These are phyloP conservation scores for Cyclotella distinguenda DNA, from an alignment of 108 stramenopile species.

Conservation along the genomic window DNA sequence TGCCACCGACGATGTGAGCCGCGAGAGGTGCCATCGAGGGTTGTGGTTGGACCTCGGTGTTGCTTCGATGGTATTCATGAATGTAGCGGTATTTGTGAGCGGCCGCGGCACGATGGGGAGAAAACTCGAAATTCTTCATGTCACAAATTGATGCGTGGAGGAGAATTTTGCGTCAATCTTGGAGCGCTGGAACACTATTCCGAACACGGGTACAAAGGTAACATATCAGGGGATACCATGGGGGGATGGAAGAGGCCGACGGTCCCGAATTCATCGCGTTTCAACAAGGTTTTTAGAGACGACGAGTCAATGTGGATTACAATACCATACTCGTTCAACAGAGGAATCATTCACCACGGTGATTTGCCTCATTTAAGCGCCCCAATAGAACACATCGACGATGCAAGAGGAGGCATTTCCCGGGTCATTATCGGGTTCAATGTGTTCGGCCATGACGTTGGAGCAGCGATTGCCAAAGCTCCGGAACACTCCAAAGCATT, in stretches of 20 bases:
- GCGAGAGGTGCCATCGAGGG: no score
- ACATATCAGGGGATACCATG: constrained; percentile 27
- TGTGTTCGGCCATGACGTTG: constrained; percentile 68
- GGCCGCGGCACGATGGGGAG: not conserved
- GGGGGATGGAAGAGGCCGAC: constrained; percentile 37
- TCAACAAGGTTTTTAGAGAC: constrained; percentile 11
- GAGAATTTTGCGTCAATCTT: constrained; percentile 66
- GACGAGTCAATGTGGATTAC: constrained; percentile 42
- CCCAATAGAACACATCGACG: constrained; percentile 43
- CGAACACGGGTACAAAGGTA: constrained; percentile 75
- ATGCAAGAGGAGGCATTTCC: not conserved
- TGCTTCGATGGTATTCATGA: constrained; percentile 13
- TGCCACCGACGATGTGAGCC: not conserved
- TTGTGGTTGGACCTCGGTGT: no score
- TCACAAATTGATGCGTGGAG: constrained; percentile 54
- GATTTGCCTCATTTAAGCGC: constrained; percentile 73
- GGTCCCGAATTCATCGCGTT: not conserved
- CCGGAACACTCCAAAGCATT: constrained; percentile 78
- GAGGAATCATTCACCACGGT: constrained; percentile 67
- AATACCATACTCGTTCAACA: constrained; percentile 71
- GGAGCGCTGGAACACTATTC: constrained; percentile 72
- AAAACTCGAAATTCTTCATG: not conserved
- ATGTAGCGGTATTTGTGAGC: not conserved
- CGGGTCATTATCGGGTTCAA: constrained; percentile 87
- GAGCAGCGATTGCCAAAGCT: constrained; percentile 49